A percentile compares a stretch with the other conserved stretches of the same genome.
Evolutionary conservation across 805 yeast species (phyloP).

Genomic region (Ogataea pilisensis): DNA sequence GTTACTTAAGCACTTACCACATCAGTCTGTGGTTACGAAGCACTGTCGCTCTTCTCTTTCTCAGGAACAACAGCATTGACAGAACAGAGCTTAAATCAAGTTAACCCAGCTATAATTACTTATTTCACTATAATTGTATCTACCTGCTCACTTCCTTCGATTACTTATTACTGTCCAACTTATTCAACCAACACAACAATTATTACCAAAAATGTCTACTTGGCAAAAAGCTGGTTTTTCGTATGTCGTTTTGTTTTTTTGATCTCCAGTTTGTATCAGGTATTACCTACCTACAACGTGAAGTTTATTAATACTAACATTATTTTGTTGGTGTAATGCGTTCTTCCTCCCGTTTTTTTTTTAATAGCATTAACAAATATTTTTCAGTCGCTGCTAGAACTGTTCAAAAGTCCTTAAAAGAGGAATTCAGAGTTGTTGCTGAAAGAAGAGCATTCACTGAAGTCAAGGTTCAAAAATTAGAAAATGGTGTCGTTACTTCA

Average conservation of each 20-base stretch:
- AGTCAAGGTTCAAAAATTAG: conserved; percentile 65
- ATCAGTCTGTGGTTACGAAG: too few relatives aligned
- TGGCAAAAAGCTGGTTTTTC: conserved; percentile 69
- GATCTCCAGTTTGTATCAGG: too few relatives aligned
- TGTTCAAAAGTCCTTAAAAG: conserved; percentile 82
- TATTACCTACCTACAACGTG: neutral
- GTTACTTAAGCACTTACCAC: too few relatives aligned
- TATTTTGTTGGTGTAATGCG: neutral
- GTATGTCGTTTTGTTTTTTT: conserved; percentile 32
- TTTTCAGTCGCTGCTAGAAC: conserved; percentile 87
- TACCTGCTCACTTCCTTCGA: neutral
- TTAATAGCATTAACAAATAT: conserved; percentile 71
- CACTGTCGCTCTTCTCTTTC: too few relatives aligned
- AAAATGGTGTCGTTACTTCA: conserved; percentile 52
- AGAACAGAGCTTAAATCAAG: neutral
- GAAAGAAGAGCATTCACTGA: conserved; percentile 73
- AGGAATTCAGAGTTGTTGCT: conserved; percentile 72
- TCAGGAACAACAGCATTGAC: too few relatives aligned
- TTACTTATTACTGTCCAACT: neutral
- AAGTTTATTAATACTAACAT: conserved; percentile 4
- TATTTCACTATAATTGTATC: too few relatives aligned
- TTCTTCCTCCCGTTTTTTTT: too few relatives aligned
- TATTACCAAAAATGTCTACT: conserved; percentile 39
- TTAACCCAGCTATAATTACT: too few relatives aligned
- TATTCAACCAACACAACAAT: conserved; percentile 6